Conservation (phyloP, 176 grass and related monocot genomes). For the Zizania latifolia region DNA sequence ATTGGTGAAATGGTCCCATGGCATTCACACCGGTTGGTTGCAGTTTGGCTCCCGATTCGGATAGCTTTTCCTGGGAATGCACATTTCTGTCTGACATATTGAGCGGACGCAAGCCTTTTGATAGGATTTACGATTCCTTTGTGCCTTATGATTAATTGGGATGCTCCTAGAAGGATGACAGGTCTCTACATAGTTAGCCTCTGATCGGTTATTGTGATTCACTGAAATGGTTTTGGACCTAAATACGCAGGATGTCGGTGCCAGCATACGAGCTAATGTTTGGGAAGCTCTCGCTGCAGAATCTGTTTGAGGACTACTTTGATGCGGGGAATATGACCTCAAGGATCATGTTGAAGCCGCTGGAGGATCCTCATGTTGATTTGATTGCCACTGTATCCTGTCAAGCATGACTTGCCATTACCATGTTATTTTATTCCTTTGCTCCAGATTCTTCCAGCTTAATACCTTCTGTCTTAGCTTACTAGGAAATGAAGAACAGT, state of each 20-base stretch:
- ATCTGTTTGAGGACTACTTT: slow-evolving; percentile 87
- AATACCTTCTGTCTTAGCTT: neutral
- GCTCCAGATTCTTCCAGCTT: neutral
- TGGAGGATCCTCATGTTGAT: slow-evolving; percentile 82
- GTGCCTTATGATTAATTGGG: neutral
- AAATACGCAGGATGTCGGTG: slow-evolving; percentile 58
- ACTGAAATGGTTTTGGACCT: neutral
- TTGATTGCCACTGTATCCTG: slow-evolving; percentile 79
- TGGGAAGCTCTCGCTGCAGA: slow-evolving; percentile 60
- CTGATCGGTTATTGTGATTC: neutral
- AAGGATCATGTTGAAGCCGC: slow-evolving; percentile 70
- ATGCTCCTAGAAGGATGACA: neutral
- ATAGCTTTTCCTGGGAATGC: neutral
- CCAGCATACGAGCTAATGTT: slow-evolving; percentile 89
- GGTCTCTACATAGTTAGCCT: neutral
- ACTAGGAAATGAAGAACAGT: neutral
- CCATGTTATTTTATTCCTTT: neutral
- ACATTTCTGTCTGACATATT: neutral
- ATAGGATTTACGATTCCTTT: neutral
- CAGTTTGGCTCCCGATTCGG: neutral
- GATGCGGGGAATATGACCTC: slow-evolving; percentile 54
- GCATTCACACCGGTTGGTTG: neutral
- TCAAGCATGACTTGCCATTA: neutral
- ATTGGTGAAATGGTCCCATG: neutral
- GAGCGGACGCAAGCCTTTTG: neutral